Percentiles rank a stretch among this genome's conserved stretches.
Evolutionary conservation across 2,329 filamentous ascomycete genomes (phyloP).

Genomic region (Fusarium piperis): DNA sequence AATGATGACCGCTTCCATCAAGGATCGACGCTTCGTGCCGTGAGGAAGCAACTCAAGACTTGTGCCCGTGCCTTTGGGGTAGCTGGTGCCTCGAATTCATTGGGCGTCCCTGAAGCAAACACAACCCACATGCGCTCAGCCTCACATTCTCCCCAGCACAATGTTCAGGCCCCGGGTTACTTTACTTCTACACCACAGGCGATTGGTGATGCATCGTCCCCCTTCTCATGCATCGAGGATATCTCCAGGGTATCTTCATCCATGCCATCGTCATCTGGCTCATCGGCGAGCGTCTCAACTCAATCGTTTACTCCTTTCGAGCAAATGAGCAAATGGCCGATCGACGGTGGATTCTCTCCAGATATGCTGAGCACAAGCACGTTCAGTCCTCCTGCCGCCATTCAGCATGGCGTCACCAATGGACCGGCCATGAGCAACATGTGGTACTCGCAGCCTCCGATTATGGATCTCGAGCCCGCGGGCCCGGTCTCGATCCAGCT

Average conservation of each 20-base stretch:
- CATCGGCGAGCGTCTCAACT: slow-evolving; percentile 33
- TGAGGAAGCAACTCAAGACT: slow-evolving; percentile 45
- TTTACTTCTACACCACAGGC: slow-evolving; percentile 13
- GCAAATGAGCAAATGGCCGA: slow-evolving; percentile 40
- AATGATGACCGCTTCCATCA: slow-evolving; percentile 44
- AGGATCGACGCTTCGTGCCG: slow-evolving; percentile 30
- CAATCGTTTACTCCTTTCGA: slow-evolving; percentile 39
- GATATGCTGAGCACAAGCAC: slow-evolving; percentile 30
- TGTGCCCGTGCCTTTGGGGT: slow-evolving; percentile 36
- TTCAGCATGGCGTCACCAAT: slow-evolving; percentile 38
- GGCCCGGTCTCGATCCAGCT: slow-evolving; percentile 35
- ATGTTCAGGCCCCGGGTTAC: slow-evolving; percentile 3
- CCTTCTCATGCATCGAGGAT: slow-evolving; percentile 28
- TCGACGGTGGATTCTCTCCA: slow-evolving; percentile 37
- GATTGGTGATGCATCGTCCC: slow-evolving; percentile 13
- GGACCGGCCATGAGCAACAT: slow-evolving; percentile 38
- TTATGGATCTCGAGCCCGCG: slow-evolving; percentile 45
- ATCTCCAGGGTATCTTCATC: slow-evolving; percentile 34
- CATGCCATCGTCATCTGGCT: slow-evolving; percentile 35
- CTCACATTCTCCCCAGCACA: slow-evolving; percentile 36
- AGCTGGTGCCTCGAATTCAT: slow-evolving; percentile 25
- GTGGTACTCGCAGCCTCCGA: slow-evolving; percentile 44
- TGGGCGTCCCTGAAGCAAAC: slow-evolving; percentile 29
- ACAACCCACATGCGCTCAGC: slow-evolving; percentile 28
- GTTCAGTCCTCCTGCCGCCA: slow-evolving; percentile 18